A percentile compares a stretch with the other conserved stretches of the same genome.
phyloP scores from a whole-genome alignment of 2,329 filamentous ascomycete genomes.

The Diaporthe citriasiana region DNA sequence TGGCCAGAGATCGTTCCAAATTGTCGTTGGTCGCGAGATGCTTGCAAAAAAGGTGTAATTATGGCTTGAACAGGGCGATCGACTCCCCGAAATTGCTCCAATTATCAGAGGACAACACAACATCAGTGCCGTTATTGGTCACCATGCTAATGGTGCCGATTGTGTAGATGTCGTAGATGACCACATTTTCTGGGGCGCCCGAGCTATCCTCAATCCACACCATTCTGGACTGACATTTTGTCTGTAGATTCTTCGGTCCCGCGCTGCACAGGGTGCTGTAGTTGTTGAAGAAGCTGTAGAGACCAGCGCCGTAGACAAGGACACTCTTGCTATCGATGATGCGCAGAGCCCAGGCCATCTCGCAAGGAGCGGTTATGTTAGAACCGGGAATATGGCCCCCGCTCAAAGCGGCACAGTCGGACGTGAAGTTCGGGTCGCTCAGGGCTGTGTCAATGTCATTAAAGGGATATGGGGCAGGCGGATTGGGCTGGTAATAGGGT shows the following conservation, averaged over 20 bases:
- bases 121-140: conserved; percentile 50
- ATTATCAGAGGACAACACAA: conserved; percentile 54
- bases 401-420: conserved; percentile 51
- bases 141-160: conserved; percentile 57
- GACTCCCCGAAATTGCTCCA: conserved; percentile 52
- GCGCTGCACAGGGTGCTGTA: conserved; percentile 66
- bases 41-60: neutral
- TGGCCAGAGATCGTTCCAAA: neutral
- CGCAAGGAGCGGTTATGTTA: conserved; percentile 57
- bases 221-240: conserved; percentile 62
- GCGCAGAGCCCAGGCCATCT: conserved; percentile 75
- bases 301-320: conserved; percentile 71
- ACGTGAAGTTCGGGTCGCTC: conserved; percentile 66
- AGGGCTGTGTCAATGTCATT: conserved; percentile 53
- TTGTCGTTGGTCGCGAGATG: neutral
- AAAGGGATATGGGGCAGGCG: conserved; percentile 71
- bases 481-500: conserved; percentile 79
- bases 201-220: conserved; percentile 46
- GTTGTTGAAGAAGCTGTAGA: conserved; percentile 79
- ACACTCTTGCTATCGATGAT: conserved; percentile 69
- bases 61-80: conserved; percentile 45
- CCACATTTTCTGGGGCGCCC: conserved; percentile 45
- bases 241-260: conserved; percentile 50
- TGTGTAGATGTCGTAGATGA: conserved; percentile 58
- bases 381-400: conserved; percentile 25